phyloP scores from a whole-genome alignment of 805 yeast genomes.

The Pichia occidentalis region DNA sequence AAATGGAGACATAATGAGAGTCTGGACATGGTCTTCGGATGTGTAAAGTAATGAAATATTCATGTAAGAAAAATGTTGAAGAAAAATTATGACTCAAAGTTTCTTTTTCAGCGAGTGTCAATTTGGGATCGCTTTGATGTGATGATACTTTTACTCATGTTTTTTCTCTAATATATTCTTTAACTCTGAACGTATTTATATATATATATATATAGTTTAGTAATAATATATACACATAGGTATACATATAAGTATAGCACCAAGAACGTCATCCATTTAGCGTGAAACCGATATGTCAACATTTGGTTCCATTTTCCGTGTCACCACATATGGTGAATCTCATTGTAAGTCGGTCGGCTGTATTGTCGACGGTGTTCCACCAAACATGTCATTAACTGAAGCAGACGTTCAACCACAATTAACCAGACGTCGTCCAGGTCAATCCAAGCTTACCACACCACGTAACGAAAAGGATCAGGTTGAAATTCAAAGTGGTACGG shows the following conservation, averaged over 20 bases:
- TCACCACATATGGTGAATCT: constrained; percentile 96
- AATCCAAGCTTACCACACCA: constrained; percentile 86
- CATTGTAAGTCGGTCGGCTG: constrained; percentile 98
- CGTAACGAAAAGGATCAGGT: constrained; percentile 93
- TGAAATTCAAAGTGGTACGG: constrained; percentile 91
- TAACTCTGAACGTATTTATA: no score
- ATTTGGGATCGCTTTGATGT: no score
- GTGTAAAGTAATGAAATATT: constrained; percentile 19
- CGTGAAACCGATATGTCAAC: constrained; percentile 49
- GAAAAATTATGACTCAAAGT: no score
- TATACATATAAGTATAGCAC: no score
- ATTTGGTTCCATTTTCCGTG: constrained; percentile 59
- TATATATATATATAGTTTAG: no score
- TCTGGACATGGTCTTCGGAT: constrained; percentile 78
- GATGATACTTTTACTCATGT: no score
- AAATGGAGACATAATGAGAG: constrained; percentile 81
- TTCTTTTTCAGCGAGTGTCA: no score
- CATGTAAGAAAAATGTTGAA: no score
- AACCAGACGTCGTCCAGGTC: constrained; percentile 97
- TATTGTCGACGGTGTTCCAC: constrained; percentile 97
- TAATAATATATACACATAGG: no score
- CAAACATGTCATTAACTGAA: constrained; percentile 81
- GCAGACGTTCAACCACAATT: constrained; percentile 92
- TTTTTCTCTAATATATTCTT: no score
- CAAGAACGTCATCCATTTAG: not conserved